Percentiles rank a stretch among this genome's conserved stretches.
phyloP scores from a whole-genome alignment of 1,284 basidiomycete genomes.

The Blastosporella zonata region DNA sequence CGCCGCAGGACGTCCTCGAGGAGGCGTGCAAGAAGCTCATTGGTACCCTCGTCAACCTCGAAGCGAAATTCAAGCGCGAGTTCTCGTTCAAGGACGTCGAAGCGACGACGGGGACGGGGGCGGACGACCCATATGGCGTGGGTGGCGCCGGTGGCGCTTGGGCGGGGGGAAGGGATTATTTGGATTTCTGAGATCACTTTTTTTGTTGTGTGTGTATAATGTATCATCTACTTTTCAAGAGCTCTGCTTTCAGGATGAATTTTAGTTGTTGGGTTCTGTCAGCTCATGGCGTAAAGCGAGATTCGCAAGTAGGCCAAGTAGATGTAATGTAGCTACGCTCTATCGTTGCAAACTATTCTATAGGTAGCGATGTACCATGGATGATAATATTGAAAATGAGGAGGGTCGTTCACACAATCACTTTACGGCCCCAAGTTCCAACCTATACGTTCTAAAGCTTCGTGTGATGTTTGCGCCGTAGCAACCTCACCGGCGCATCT shows the following conservation, averaged over 20 bases:
- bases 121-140: conserved; percentile 25
- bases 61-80: conserved; percentile 74
- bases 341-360: no score
- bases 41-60: conserved; percentile 64
- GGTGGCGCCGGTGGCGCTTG: conserved; percentile 34
- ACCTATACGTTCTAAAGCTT: no score
- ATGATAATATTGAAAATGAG: no score
- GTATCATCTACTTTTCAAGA: no score
- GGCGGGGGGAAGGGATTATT: conserved; percentile 56
- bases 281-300: no score
- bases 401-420: no score
- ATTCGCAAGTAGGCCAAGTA: no score
- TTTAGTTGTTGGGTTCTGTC: no score
- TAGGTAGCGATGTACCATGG: no score
- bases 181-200: conserved; percentile 66
- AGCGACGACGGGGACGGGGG: conserved; percentile 30
- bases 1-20: conserved; percentile 84
- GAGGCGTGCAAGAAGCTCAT: conserved; percentile 85
- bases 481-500: conserved; percentile 40
- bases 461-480: conserved; percentile 23
- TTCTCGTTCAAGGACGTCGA: conserved; percentile 73
- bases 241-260: no score
- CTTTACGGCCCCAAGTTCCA: no score
- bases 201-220: neutral
- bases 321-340: no score